Evolutionary conservation across 179 eudicot species (phyloP), one percentile per base, ranked within the genome.

Genomic region (Monotropa hypopitys): DNA sequence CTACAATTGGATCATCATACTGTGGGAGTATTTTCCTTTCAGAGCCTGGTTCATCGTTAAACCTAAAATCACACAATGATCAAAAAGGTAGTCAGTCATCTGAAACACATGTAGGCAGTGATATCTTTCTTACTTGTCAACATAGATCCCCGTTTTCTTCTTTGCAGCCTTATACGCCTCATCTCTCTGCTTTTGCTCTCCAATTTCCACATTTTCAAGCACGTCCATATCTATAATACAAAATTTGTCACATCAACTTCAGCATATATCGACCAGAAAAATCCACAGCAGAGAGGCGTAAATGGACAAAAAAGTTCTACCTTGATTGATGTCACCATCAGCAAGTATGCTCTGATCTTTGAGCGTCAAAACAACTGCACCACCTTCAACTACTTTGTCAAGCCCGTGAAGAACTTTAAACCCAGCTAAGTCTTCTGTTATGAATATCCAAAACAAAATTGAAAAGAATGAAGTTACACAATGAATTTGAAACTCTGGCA

Each of bases 141-240:
- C 90, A 82, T 89, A 91, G 50, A 81, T 70, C 71, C 96, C 93
- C 5, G 86, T 67, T 84, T 79, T 89, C 84, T 88, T 93, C 88
- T 95, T 95, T 77, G 96, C 91, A 77, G 98, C 93, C 81, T 86
- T 89, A 76, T 95, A 95, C 77, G 99, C 99, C 65, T 91, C 97
- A 82, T 85, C 84, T 83, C 99, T 93, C 80, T 82, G 88, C 84
- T 91, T 95, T 80, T 95, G 99, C 85, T 95, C 99, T 69, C 99
- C 94, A 56, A 95, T 89, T 88, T 93, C 99, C 80, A 90, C 91
- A 86, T 95, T 95, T 83, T 95, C 99, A 82, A 95, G 98, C 94
- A 93, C 87, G 81, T 95, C 99, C 86, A 89, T 79, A 74, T 90
- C 97, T 93, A 88, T 73, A 57, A 82, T 28, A 82, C 67, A 84